Conservation (phyloP, 768 basidiomycete species). For the Cyathus striatus region DNA sequence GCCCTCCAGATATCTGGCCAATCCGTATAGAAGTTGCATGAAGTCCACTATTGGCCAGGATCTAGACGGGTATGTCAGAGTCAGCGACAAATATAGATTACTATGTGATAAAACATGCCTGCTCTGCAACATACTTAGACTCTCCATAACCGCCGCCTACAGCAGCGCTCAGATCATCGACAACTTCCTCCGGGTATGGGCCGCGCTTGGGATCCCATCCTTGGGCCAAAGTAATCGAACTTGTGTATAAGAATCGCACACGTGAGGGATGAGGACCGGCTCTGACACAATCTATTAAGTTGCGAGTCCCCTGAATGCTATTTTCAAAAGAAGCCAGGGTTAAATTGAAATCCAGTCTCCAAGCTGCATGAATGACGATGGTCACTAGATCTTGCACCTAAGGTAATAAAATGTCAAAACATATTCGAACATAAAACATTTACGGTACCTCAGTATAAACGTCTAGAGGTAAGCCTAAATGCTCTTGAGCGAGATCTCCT, state of each 20-base stretch:
- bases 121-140: constrained; percentile 38
- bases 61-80: constrained; percentile 8
- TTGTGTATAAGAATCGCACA: constrained; percentile 33
- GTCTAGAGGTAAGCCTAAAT: constrained; percentile 20
- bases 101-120: constrained; percentile 14
- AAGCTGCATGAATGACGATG: constrained; percentile 36
- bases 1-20: constrained; percentile 40
- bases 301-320: constrained; percentile 40
- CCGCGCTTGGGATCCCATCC: constrained; percentile 20
- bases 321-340: constrained; percentile 46
- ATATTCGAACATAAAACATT: constrained; percentile 5
- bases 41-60: constrained; percentile 33
- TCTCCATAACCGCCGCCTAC: constrained; percentile 40
- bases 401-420: constrained; percentile 6
- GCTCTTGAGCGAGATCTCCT: constrained; percentile 18
- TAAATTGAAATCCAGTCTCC: constrained; percentile 43
- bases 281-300: constrained; percentile 36
- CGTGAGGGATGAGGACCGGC: constrained; percentile 16
- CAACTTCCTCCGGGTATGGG: constrained; percentile 28
- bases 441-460: constrained; percentile 12
- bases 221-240: constrained; percentile 29
- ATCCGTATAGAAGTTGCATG: constrained; percentile 32
- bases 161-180: constrained; percentile 24
- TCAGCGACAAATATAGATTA: background rate
- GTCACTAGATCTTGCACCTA: constrained; percentile 28